Conservation (phyloP, 257 asterid species). For the Striga asiatica region DNA sequence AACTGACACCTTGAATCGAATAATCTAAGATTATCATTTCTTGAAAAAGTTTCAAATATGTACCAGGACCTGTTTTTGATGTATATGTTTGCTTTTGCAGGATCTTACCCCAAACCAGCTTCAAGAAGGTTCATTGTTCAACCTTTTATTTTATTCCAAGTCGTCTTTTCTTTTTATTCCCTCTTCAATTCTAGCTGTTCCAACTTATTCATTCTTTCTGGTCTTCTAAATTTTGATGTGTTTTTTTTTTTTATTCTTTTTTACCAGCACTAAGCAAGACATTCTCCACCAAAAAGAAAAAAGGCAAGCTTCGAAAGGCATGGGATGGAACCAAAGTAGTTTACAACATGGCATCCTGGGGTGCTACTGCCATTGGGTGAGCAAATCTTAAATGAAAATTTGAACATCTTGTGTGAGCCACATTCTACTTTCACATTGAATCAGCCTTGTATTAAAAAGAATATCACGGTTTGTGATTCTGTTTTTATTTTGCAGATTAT, state of each 20-base stretch:
- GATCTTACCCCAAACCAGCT: conserved; percentile 92
- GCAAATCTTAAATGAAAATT: conserved; percentile 20
- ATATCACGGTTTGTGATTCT: no score
- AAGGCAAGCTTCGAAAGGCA: conserved; percentile 90
- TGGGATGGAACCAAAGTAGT: conserved; percentile 97
- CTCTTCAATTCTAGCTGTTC: not conserved
- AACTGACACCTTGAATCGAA: no score
- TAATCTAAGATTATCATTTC: no score
- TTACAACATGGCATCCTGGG: conserved; percentile 98
- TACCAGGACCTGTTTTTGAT: no score
- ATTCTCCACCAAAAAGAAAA: conserved; percentile 67
- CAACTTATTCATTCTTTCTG: not conserved
- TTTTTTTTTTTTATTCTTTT: conserved; percentile 19
- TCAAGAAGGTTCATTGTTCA: conserved; percentile 75
- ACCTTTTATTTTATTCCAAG: not conserved
- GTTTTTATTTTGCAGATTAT: conserved; percentile 42
- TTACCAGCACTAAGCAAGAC: conserved; percentile 89
- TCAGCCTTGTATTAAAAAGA: no score
- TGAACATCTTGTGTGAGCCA: no score
- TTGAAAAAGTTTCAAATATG: no score
- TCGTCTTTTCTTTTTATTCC: not conserved
- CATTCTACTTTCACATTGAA: no score
- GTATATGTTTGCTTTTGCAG: no score
- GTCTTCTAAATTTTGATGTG: conserved; percentile 1
- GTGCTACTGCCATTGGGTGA: conserved; percentile 99